Conservation (phyloP, 257 asterid genomes). For the Dorcoceras hygrometricum region DNA sequence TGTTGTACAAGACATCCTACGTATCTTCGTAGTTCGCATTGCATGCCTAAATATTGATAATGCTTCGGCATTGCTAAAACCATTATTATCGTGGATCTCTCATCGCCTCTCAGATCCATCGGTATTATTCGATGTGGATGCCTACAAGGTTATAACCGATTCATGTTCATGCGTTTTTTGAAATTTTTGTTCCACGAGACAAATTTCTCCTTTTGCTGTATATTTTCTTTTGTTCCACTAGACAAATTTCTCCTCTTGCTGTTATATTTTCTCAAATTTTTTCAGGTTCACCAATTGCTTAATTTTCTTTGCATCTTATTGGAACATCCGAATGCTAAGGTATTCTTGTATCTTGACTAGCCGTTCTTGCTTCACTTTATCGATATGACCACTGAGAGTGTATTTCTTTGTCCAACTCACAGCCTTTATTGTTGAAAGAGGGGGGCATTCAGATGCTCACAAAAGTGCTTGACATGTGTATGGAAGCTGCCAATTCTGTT, state of each 20-base stretch:
- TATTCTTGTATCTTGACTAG: conserved; percentile 27
- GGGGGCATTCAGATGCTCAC: conserved; percentile 61
- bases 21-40: conserved; percentile 74
- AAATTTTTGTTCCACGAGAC: conserved; percentile 18
- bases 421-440: conserved; percentile 69
- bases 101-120: conserved; percentile 52
- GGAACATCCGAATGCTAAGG: conserved; percentile 97
- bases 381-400: conserved; percentile 3
- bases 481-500: conserved; percentile 43
- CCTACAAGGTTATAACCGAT: conserved; percentile 59
- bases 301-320: conserved; percentile 64
- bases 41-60: conserved; percentile 60
- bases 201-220: conserved; percentile 23
- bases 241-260: conserved; percentile 25
- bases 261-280: conserved; percentile 19
- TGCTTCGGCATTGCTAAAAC: conserved; percentile 71
- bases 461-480: conserved; percentile 67
- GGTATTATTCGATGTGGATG: conserved; percentile 56
- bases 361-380: conserved; percentile 10
- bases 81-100: conserved; percentile 57
- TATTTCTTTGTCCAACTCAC: conserved; percentile 31
- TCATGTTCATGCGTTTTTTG: not conserved
- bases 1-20: conserved; percentile 76
- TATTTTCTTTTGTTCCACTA: conserved; percentile 16
- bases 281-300: conserved; percentile 68